Base-by-base conservation (phyloP, 2,329 filamentous ascomycete genomes). In the Botryotinia narcissicola region DNA sequence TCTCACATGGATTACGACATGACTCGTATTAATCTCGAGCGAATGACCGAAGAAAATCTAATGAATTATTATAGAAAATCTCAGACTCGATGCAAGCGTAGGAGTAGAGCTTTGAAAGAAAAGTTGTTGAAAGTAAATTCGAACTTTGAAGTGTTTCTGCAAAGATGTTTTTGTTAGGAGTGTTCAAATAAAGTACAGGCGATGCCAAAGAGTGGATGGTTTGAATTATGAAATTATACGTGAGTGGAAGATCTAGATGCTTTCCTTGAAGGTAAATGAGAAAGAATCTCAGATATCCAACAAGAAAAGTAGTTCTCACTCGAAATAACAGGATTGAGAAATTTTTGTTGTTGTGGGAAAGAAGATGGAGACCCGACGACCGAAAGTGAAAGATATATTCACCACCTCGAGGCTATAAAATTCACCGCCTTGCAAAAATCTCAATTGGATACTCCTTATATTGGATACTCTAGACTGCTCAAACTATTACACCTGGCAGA, bases 1-100 rank as follows among this genome's bases (percentile, higher is more conserved):
- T 57, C 66, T 69, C 42, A 69, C 66, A 37, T 69, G 14, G 66
- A 69, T 10, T 69, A 10, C 5, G 66, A 42, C 66, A 69, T 69
- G 18, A 20, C 37, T n/a, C 35, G 48, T 42, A 25, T 29, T 57
- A 42, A 32, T 32, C 16, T 9, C 48, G 29, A 12, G 3, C 20
- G 16, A 68, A 57, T 16, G 5, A 9, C 8, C 1, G 5, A 29
- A 10, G 25, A 18, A n/a, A 57, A 42, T 32, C 22, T 25, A 32
- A 18, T 42, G 18, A 42, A 20, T 14, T 6, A 32, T 12, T 57
- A 16, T n/a, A 32, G 35, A 7, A 16, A 59, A 10, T 29, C 32
- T 18, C 7, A 42, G 10, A 14, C 10, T 18, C 18, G 42, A 57
- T 12, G 3, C 37, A 20, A 32, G 12, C 16, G 48, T 10, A 32